phyloP scores from a whole-genome alignment of 306 rosid species.

The Psophocarpus tetragonolobus region DNA sequence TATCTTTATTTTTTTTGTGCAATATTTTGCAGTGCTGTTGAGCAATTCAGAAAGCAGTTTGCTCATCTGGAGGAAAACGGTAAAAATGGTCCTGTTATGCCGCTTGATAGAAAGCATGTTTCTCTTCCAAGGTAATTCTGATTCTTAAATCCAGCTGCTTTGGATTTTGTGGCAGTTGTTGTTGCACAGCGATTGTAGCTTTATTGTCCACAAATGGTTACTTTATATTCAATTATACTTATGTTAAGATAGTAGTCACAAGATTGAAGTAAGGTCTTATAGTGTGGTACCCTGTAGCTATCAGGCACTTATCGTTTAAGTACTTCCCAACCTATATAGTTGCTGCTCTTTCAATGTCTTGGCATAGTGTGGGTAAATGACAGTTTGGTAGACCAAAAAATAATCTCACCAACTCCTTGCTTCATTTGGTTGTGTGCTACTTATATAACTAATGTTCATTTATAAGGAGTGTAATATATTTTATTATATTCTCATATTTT shows the following conservation, averaged over 20 bases:
- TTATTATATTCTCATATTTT: not conserved
- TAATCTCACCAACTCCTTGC: slow-evolving; percentile 9
- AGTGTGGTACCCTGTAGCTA: slow-evolving; percentile 12
- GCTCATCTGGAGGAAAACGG: slow-evolving; percentile 94
- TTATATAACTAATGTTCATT: not conserved
- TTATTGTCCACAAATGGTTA: not conserved
- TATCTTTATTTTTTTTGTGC: slow-evolving; percentile 21
- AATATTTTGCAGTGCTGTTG: slow-evolving; percentile 71
- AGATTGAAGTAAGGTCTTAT: not conserved
- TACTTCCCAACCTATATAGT: slow-evolving; percentile 22
- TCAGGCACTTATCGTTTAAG: not conserved
- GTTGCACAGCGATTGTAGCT: not conserved
- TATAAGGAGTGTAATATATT: not conserved
- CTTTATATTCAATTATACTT: not conserved
- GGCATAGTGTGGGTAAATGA: not conserved
- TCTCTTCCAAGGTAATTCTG: slow-evolving; percentile 90
- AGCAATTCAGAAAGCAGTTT: slow-evolving; percentile 93
- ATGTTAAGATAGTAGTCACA: not conserved
- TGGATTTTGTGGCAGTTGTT: slow-evolving; percentile 12
- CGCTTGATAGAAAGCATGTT: slow-evolving; percentile 87
- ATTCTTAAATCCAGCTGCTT: slow-evolving; percentile 12
- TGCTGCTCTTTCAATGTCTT: slow-evolving; percentile 3
- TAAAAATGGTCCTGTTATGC: slow-evolving; percentile 78
- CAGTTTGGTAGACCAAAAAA: slow-evolving; percentile 22
- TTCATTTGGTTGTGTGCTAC: slow-evolving; percentile 18